Evolutionary conservation across 768 basidiomycete species (phyloP).

Genomic region (Suillus tomentosus): DNA sequence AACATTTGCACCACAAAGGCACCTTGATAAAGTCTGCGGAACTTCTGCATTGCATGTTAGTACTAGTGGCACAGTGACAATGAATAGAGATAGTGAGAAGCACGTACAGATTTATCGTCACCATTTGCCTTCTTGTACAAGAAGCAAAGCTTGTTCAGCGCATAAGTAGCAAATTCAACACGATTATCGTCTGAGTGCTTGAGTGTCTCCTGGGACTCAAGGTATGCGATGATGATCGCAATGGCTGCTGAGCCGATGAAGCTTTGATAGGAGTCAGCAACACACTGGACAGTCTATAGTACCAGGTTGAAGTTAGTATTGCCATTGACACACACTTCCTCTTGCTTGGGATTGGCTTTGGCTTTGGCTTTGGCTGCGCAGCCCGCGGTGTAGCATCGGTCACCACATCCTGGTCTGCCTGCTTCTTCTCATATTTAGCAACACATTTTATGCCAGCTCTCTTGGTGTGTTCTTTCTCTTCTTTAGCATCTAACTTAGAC

Average conservation of each 20-base stretch:
- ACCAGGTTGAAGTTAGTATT: too few species aligned
- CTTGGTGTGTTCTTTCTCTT: conserved; percentile 1
- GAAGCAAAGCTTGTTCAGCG: not conserved
- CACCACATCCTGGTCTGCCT: not conserved
- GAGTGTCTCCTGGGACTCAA: not conserved
- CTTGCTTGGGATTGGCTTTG: not conserved
- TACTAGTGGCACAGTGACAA: not conserved
- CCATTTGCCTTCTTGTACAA: not conserved
- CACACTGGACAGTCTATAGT: too few species aligned
- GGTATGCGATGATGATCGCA: too few species aligned
- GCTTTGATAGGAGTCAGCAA: too few species aligned
- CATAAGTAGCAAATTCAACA: not conserved
- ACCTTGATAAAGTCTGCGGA: not conserved
- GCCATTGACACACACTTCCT: too few species aligned
- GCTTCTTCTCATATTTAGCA: not conserved
- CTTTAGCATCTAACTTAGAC: conserved; percentile 7
- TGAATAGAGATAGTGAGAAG: not conserved
- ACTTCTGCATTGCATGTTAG: not conserved
- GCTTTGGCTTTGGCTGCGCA: not conserved
- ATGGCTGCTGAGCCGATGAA: too few species aligned
- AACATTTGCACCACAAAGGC: not conserved
- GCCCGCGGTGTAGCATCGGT: not conserved
- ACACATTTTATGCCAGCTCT: not conserved
- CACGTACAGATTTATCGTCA: not conserved
- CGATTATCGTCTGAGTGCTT: not conserved